These are phyloP conservation scores for Phytophthora melonis DNA, from an alignment of 352 stramenopile genomes.

Conservation along the genomic window DNA sequence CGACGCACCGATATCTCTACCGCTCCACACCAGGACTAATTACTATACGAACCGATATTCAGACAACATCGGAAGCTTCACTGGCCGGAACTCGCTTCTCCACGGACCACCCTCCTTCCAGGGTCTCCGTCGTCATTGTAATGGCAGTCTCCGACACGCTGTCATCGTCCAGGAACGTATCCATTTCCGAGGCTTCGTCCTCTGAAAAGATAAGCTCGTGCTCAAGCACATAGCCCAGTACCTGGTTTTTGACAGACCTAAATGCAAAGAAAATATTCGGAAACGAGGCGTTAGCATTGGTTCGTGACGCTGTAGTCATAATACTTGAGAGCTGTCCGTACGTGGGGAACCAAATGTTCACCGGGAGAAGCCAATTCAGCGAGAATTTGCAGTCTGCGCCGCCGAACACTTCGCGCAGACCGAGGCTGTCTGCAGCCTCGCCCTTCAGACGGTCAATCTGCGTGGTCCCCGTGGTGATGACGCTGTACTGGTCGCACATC, in stretches of 20 bases:
- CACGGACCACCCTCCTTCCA: slow-evolving; percentile 87
- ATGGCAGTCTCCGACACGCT: slow-evolving; percentile 38
- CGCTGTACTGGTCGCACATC: slow-evolving; percentile 98
- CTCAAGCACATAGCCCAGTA: slow-evolving; percentile 87
- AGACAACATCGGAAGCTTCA: slow-evolving; percentile 59
- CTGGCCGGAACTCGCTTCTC: slow-evolving; percentile 76
- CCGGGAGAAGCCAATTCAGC: slow-evolving; percentile 83
- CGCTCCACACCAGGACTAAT: slow-evolving; percentile 17
- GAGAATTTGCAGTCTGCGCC: slow-evolving; percentile 64
- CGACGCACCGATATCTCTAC: slow-evolving; percentile 1
- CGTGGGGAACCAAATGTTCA: slow-evolving; percentile 89
- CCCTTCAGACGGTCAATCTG: slow-evolving; percentile 98
- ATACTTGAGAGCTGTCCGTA: slow-evolving; percentile 42
- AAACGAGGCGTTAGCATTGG: slow-evolving; percentile 1
- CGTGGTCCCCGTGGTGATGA: slow-evolving; percentile 96
- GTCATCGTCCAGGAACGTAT: slow-evolving; percentile 76
- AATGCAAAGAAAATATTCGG: slow-evolving; percentile 10
- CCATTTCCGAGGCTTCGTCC: slow-evolving; percentile 78
- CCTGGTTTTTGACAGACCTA: slow-evolving; percentile 84
- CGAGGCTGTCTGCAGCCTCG: slow-evolving; percentile 74
- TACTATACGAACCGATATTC: slow-evolving; percentile 36
- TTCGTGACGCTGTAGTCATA: not conserved
- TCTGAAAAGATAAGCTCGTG: slow-evolving; percentile 72
- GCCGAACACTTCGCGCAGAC: slow-evolving; percentile 87
- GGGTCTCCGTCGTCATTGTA: slow-evolving; percentile 71